Evolutionary conservation across 2,329 filamentous ascomycete genomes (phyloP).

Genomic region (Trichoderma guizhouense): DNA sequence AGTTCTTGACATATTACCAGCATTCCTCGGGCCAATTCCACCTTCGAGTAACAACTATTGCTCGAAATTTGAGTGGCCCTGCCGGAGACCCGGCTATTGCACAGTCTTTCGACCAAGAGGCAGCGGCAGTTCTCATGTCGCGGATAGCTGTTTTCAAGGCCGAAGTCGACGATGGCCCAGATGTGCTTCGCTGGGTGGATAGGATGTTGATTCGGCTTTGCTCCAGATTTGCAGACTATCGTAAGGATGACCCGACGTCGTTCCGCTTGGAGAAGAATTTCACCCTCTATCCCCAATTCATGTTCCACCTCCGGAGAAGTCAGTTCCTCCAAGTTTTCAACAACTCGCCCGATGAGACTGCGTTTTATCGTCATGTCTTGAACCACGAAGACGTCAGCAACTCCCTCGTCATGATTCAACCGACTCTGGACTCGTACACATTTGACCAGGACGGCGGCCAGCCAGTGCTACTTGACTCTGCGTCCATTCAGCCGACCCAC

Average conservation of each 20-base stretch:
- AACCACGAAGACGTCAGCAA: conserved; percentile 97
- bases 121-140: conserved; percentile 97
- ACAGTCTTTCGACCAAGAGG: conserved; percentile 97
- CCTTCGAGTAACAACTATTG: conserved; percentile 89
- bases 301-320: conserved; percentile 96
- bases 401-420: conserved; percentile 97
- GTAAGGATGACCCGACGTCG: conserved; percentile 95
- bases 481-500: conserved; percentile 91
- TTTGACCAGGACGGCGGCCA: conserved; percentile 92
- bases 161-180: conserved; percentile 96
- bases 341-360: conserved; percentile 97
- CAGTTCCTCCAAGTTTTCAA: conserved; percentile 99
- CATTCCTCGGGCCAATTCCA: conserved; percentile 96
- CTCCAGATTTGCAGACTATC: conserved; percentile 94
- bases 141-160: conserved; percentile 98
- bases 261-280: conserved; percentile 99
- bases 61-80: conserved; percentile 85
- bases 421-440: conserved; percentile 93
- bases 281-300: conserved; percentile 97
- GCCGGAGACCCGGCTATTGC: conserved; percentile 92
- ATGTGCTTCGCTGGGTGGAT: conserved; percentile 96
- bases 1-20: conserved; percentile 98
- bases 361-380: conserved; percentile 96
- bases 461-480: conserved; percentile 93
- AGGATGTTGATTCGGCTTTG: conserved; percentile 96